A percentile compares a stretch with the other conserved stretches of the same genome.
Conservation (phyloP, 441 rosid genomes). For the Aleurites moluccanus region DNA sequence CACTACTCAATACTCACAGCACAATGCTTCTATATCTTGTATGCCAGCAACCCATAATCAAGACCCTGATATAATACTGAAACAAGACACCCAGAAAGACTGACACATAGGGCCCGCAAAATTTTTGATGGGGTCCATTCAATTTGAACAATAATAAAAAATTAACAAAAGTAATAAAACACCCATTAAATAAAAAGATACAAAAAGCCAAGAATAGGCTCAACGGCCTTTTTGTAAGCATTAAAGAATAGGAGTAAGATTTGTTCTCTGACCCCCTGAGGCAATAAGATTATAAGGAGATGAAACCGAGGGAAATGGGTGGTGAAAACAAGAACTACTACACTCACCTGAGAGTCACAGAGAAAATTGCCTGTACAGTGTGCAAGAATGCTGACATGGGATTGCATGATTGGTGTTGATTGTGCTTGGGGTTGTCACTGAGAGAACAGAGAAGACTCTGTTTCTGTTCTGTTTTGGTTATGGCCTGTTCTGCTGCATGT, state of each 20-base stretch:
- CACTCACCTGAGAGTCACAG: background rate
- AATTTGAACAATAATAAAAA: background rate
- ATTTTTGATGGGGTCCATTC: conserved; percentile 5
- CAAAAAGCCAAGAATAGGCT: conserved; percentile 21
- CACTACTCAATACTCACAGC: background rate
- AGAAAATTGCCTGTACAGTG: background rate
- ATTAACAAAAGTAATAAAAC: background rate
- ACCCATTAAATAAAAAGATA: background rate
- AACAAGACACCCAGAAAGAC: background rate
- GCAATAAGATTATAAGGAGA: conserved; percentile 6
- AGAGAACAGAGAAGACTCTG: background rate
- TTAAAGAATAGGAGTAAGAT: conserved; percentile 14
- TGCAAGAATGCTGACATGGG: background rate
- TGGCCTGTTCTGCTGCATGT: conserved; percentile 25
- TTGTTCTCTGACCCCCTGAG: conserved; percentile 8
- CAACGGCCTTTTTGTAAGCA: conserved; percentile 28
- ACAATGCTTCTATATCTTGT: background rate
- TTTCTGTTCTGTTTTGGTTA: background rate
- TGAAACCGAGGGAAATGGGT: conserved; percentile 21
- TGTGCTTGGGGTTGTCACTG: background rate
- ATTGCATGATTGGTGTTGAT: background rate
- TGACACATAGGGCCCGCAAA: background rate
- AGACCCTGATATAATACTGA: background rate
- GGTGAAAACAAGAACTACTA: background rate
- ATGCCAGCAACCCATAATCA: background rate